phyloP scores from a whole-genome alignment of 2,329 filamentous ascomycete genomes.

The Salinomyces thailandicus region DNA sequence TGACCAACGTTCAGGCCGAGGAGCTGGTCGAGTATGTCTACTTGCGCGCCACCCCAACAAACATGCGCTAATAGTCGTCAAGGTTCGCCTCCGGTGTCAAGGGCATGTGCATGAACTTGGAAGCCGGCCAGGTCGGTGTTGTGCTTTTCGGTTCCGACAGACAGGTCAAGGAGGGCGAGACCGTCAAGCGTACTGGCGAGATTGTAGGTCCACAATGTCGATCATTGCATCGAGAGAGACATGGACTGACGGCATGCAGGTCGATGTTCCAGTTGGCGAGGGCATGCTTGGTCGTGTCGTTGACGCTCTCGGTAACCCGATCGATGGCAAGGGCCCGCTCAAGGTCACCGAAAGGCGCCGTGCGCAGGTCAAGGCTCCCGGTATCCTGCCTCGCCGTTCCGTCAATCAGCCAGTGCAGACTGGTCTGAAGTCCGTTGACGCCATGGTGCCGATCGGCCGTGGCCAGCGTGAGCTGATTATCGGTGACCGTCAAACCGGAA shows the following conservation, averaged over 20 bases:
- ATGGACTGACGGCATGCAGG: conserved; percentile 41
- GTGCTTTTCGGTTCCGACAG: conserved; percentile 99
- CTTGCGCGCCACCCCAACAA: conserved; percentile 5
- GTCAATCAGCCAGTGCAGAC: conserved; percentile 99
- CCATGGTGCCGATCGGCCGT: conserved; percentile 99
- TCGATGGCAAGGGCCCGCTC: conserved; percentile 97
- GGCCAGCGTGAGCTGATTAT: conserved; percentile 99
- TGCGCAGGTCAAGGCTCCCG: conserved; percentile 97
- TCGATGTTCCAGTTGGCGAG: conserved; percentile 88
- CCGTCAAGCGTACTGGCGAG: conserved; percentile 97
- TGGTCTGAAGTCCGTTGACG: conserved; percentile 97
- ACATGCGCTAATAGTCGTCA: conserved; percentile 7
- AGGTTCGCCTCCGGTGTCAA: conserved; percentile 99
- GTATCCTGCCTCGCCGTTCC: conserved; percentile 92
- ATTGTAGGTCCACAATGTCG: conserved; percentile 89
- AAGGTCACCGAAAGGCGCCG: conserved; percentile 85
- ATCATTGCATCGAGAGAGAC: too few species aligned
- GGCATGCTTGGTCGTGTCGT: conserved; percentile 96
- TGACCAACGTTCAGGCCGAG: conserved; percentile 99
- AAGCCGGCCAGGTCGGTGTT: conserved; percentile 99
- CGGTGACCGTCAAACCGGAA: conserved; percentile 99
- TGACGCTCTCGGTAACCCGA: conserved; percentile 97
- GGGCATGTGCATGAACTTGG: conserved; percentile 99
- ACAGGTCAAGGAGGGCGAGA: conserved; percentile 99
- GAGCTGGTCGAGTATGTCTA: conserved; percentile 94